phyloP scores from a whole-genome alignment of 306 rosid species.

The Medicago arabica region DNA sequence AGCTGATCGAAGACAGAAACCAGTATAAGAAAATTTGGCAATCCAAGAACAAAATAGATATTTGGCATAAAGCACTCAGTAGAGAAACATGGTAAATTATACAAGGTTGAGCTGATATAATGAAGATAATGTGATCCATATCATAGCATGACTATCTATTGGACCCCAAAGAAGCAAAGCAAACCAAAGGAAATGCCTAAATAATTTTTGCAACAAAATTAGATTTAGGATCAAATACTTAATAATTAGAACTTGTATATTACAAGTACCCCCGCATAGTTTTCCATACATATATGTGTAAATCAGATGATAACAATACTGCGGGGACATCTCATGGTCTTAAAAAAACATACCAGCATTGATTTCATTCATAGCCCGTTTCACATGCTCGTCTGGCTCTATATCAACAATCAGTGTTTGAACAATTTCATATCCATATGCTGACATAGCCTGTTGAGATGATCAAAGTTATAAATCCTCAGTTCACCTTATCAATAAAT shows the following conservation, averaged over 20 bases:
- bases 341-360: constrained; percentile 69
- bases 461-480: constrained; percentile 27
- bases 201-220: constrained; percentile 30
- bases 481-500: constrained; percentile 24
- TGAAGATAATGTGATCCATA: constrained; percentile 27
- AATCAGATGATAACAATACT: too few relatives aligned
- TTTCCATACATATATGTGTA: background rate
- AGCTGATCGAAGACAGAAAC: constrained; percentile 57
- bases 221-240: constrained; percentile 13
- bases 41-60: background rate
- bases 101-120: constrained; percentile 3
- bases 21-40: background rate
- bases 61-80: background rate
- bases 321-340: background rate
- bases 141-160: background rate
- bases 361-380: constrained; percentile 97
- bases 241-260: constrained; percentile 13
- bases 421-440: constrained; percentile 91
- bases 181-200: constrained; percentile 11
- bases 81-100: constrained; percentile 21
- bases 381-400: constrained; percentile 87
- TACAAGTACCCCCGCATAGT: constrained; percentile 2
- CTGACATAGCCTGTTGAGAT: constrained; percentile 84
- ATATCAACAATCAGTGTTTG: constrained; percentile 89
- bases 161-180: background rate